Evolutionary conservation across 306 rosid genomes (phyloP), one percentile per base, ranked within the genome.

Genomic region (Astragalus membranaceus): DNA sequence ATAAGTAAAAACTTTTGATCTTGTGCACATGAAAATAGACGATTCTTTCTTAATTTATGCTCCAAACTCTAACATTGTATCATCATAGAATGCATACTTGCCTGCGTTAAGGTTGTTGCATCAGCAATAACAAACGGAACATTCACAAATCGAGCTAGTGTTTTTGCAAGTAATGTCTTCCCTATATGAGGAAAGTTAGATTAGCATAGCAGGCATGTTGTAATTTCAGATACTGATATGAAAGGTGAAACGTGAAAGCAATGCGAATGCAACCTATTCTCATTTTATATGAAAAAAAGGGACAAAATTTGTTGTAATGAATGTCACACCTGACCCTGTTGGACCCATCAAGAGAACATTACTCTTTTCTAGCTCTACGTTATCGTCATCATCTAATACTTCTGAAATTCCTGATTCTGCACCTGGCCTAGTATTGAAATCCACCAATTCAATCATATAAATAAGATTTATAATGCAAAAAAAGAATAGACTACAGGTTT

Each of bases 291-390:
- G 15, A 7, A 8, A 51, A 71, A 75, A 75, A 44, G n/a, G 3
- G 10, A 33, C 10, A 47, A 39, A 37, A 32, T 8, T 7, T 29
- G 39, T 46, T 10, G 4, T n/a, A 37, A 67, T 23, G 44, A 66
- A 70, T 58, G 67, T 57, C 79, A 73, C 66, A 92, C 98, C 98
- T 51, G 98, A 93, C 53, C 98, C 98, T 46, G 98, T 93, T 60
- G 98, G 98, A 72, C 97, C 98, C 96, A 93, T 93, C 79, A 93
- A 71, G 70, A 93, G 98, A 61, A 93, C 98, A 50, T 93, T 93
- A 89, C 98, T 93, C 89, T 93, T 93, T 76, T 93, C 98, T 55
- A 93, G 85, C 81, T 93, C 97, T 36, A 93, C 98, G 35, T 70
- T 80, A 49, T 93, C 89, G 17, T 86, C 92, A 64, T 92, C 85